These are phyloP conservation scores for Cyclotella sp. DNA, from an alignment of 108 stramenopile genomes.

Conservation along the genomic window DNA sequence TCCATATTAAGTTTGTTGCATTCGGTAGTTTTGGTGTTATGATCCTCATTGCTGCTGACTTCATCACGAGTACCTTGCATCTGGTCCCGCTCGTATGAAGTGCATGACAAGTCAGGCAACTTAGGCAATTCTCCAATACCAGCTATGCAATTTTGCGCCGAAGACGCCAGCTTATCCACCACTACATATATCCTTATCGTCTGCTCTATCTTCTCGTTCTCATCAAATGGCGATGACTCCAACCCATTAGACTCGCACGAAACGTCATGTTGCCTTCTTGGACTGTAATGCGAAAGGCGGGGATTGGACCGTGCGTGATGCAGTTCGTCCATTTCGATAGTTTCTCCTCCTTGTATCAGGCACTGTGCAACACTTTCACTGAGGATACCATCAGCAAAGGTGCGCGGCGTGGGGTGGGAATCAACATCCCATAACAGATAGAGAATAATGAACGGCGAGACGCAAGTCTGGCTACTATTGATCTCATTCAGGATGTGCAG, in stretches of 20 bases:
- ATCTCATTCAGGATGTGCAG: constrained; percentile 1
- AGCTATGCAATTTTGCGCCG: not conserved
- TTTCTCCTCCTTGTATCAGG: constrained; percentile 34
- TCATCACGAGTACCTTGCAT: not conserved
- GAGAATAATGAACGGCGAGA: constrained; percentile 55
- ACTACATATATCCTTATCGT: constrained; percentile 48
- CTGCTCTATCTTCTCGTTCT: constrained; percentile 15
- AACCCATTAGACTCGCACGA: not conserved
- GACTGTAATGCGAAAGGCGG: constrained; percentile 16
- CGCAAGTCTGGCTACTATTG: not conserved
- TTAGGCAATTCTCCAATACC: constrained; percentile 20
- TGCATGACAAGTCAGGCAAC: constrained; percentile 23
- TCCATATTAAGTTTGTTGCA: not conserved
- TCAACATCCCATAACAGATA: constrained; percentile 66
- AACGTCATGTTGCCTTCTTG: constrained; percentile 25
- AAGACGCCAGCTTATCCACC: constrained; percentile 51
- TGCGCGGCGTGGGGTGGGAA: constrained; percentile 28
- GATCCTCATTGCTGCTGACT: not conserved
- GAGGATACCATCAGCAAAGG: constrained; percentile 40
- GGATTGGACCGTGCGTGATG: constrained; percentile 25
- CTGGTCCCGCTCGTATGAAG: constrained; percentile 2
- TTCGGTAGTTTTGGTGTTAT: constrained; percentile 18
- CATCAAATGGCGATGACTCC: not conserved
- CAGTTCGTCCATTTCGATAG: constrained; percentile 11
- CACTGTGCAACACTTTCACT: constrained; percentile 42